Evolutionary conservation across 2,329 filamentous ascomycete genomes (phyloP), one percentile per base, ranked within the genome.

Genomic region (Mycocentrospora acerina): DNA sequence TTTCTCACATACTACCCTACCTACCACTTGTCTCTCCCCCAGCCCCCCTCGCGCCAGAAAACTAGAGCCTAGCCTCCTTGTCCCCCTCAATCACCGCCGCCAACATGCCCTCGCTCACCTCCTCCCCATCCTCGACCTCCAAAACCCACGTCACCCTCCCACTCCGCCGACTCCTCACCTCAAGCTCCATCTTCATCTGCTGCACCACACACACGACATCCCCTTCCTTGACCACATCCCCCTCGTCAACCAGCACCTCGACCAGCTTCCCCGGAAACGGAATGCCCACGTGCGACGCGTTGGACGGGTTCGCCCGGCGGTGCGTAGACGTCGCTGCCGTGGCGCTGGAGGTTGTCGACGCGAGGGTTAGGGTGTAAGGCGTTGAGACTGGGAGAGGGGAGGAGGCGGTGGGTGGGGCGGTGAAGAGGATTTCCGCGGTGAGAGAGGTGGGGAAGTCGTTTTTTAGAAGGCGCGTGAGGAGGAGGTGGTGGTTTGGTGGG

Each of bases 101-200:
- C 36, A 81, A 58, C 51, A 73, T 74, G 1, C 79, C 79, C 46
- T 81, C 79, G 0, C 69, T 73, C 2, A 82, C 75, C 46, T 80
- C 79, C 34, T 77, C 72, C 5, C 70, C 76, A 30, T 80, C 76
- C 25, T 78, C 75, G 30, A 71, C 70, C 33, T 80, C 76, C 32
- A 71, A 67, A 1, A 76, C 70, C 74, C 78, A 82, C 2, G 57
- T 64, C 4, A 79, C 70, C 2, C 54, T 58, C 0, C 80, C 80
- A 1, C 67, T 65, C 4, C 68, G 67, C 12, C 70, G 67, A 37
- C 70, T 71, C 15, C 81, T 61, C 3, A 85, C 74, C 51, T 84
- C 81, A n/a, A 84, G 61, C 48, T 85, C 81, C 81, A 84, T 85
- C 62, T 84, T 84, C 80, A 83, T 83, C 61, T 84, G 81, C 60